Conservation (phyloP, 2,329 filamentous ascomycete species). For the Remersonia thermophila region DNA sequence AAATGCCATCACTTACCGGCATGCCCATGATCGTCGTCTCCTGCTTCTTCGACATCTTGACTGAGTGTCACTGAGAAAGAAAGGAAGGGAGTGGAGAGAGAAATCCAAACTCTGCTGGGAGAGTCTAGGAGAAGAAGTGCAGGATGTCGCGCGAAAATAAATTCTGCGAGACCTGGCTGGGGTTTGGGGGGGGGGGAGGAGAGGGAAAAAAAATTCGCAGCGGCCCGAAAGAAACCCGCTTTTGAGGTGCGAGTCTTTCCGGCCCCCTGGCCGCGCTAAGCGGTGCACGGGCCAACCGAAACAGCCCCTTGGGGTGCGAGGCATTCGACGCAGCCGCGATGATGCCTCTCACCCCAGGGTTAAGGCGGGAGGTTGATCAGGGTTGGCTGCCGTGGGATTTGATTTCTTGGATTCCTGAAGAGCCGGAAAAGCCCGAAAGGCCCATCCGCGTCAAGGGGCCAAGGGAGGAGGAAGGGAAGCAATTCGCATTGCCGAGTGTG, state of each 20-base stretch:
- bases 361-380: too few relatives aligned
- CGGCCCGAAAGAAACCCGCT: conserved; percentile 34
- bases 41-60: conserved; percentile 43
- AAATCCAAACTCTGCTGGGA: conserved; percentile 27
- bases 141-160: conserved; percentile 28
- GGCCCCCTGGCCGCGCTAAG: conserved; percentile 19
- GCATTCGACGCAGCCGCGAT: too few relatives aligned
- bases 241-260: conserved; percentile 44
- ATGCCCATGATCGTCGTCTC: conserved; percentile 51
- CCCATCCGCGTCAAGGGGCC: too few relatives aligned
- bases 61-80: conserved; percentile 31
- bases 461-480: too few relatives aligned
- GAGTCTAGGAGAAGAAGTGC: conserved; percentile 20
- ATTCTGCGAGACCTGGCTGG: conserved; percentile 30
- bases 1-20: conserved; percentile 43
- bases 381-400: too few relatives aligned
- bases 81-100: conserved; percentile 51
- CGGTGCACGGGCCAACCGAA: conserved; percentile 14
- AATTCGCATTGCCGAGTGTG: neutral
- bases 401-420: neutral
- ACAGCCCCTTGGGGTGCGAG: conserved; percentile 1
- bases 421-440: neutral
- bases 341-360: too few relatives aligned
- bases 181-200: conserved; percentile 29
- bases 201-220: conserved; percentile 36